Evolutionary conservation across 1,284 basidiomycete genomes (phyloP), one percentile per base, ranked within the genome.

Genomic region (Mycena sp.): DNA sequence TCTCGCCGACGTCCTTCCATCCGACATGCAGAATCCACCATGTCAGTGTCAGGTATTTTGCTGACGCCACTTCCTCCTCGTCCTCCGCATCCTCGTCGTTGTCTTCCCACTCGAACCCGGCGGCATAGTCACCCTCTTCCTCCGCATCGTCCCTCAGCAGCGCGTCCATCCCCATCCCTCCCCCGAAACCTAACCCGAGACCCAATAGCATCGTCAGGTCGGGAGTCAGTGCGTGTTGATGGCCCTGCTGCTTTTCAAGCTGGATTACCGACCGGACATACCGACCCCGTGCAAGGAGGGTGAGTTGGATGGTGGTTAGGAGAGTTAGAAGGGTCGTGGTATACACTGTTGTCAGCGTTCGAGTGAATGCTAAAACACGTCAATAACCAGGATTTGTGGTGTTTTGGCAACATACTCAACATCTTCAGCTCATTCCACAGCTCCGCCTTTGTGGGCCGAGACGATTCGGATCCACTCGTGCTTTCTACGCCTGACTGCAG

Each of bases 11-110:
- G 58, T 91, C 87, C 70, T 91, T 90, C 93, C 95, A 96, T 0
- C 95, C 95, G 4, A 92, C 89, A 71, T 97, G 91, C 58, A 97
- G 73, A 49, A 96, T 83, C 93, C 94, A 96, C 93, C 94, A 97
- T 53, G 88, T 93, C 66, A 96, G 85, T 0, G 93, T 95, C 60
- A 97, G 81, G 72, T 89, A 96, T 49, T 67, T 67, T 17, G 61
- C 65, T 26, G 65, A 37, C 16, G 65, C 65, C 12, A 63, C 44
- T 19, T 67, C 65, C 37, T 61, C 59, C 71, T 89, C 89, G 65
- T 85, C 80, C 76, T 96, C 93, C 1, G 87, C 87, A 55, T 89
- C 86, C 38, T 89, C 85, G 35, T 74, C 77, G 14, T 87, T 78
- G 26, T 70, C 74, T 32, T 65, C 64, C 57, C 48, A 57, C 32